These are phyloP conservation scores for Myrica gale DNA, from an alignment of 306 rosid species.

Conservation along the genomic window DNA sequence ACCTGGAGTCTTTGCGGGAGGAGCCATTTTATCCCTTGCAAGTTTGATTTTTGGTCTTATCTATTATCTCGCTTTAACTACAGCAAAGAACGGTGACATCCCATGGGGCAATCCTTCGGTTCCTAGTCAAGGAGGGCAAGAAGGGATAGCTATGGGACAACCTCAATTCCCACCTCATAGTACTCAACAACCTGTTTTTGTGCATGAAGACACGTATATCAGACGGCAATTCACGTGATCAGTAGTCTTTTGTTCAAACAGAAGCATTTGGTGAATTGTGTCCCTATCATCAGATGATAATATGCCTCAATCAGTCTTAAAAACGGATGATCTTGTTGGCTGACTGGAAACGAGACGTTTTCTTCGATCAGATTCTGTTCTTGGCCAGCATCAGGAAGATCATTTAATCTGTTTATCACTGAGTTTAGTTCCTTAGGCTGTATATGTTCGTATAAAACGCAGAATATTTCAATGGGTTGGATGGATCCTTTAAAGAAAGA, in stretches of 20 bases:
- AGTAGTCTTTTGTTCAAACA: background rate
- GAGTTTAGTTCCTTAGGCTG: background rate
- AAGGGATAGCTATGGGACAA: constrained; percentile 82
- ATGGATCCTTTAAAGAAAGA: background rate
- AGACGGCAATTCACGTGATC: constrained; percentile 81
- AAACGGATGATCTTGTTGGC: background rate
- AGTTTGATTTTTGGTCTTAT: constrained; percentile 63
- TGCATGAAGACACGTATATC: constrained; percentile 83
- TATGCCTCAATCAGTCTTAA: background rate
- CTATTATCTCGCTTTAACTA: constrained; percentile 49
- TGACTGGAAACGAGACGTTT: background rate
- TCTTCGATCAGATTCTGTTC: background rate
- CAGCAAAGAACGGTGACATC: constrained; percentile 37
- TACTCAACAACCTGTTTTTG: constrained; percentile 68
- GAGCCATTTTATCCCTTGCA: constrained; percentile 54
- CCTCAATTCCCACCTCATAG: constrained; percentile 65
- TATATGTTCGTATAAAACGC: background rate
- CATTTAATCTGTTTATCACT: background rate
- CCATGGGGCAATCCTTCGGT: constrained; percentile 34
- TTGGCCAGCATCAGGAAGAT: background rate
- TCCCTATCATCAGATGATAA: background rate
- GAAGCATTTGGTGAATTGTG: background rate
- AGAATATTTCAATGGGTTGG: constrained; percentile 6
- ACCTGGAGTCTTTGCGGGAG: constrained; percentile 72
- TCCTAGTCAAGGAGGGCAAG: constrained; percentile 53